Evolutionary conservation across 192 early-diverging fungal species (phyloP), one percentile per base, ranked within the genome.

Genomic region (Coemansia erecta): DNA sequence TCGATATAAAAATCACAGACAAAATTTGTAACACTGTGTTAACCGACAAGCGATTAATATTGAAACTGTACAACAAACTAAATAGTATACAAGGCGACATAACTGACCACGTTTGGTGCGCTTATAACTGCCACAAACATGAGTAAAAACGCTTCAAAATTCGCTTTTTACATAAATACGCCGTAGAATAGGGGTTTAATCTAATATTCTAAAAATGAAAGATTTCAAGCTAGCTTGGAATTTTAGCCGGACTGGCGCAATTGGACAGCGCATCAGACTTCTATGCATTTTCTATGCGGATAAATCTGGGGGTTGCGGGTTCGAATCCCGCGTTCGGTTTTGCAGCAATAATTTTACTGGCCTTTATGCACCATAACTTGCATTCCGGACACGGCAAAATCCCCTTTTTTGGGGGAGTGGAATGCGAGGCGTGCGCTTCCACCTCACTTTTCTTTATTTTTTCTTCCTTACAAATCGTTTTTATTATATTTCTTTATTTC

Each of bases 281-380:
- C 51, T 53, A 53, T 14, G 18, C 48, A 50, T 50, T 45, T 21
- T n/a, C 43, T 45, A 45, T 18, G n/a, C n/a, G n/a, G 43, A 21
- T n/a, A 18, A n/a, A 50, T 50, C 48, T 50, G 48, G 33, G 33
- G 51, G 51, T 53, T 53, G 51, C 51, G 51, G 51, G 51, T 53
- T 53, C 51, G 51, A 53, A 15, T 19, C 51, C 51, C 51, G 51
- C 51, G 51, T 53, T 37, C 33, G 51, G 51, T 37, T 53, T 35
- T 50, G 44, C 44, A 8, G 44, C 44, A 45, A n/a, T n/a, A 18
- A 45, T 18, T 45, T 17, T 2, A 21, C n/a, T 45, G 9, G 2
- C 41, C 8, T 37, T 7, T 18, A 10, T 45, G 15, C n/a, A 1
- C 44, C 44, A 45, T 21, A 45, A 21, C 5, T 45, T 33, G 7